Percentiles rank a stretch among this genome's conserved stretches.
These are phyloP conservation scores for Gaeumannomyces tritici DNA, from an alignment of 2,329 filamentous ascomycete genomes.

Conservation along the genomic window DNA sequence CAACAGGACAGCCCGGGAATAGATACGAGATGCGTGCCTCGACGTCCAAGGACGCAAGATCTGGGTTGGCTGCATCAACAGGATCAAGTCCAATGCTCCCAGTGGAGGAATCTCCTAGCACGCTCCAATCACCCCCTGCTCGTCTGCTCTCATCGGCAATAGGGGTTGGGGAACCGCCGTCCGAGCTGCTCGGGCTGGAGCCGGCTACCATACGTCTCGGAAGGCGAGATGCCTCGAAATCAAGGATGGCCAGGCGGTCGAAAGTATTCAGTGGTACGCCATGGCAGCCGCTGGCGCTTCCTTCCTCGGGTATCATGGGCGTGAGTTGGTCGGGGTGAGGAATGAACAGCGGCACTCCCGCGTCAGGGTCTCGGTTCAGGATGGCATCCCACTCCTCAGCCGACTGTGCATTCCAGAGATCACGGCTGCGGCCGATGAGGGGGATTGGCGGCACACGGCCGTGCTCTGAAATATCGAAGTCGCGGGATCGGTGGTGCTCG, in stretches of 20 bases:
- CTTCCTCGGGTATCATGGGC: conserved; percentile 7
- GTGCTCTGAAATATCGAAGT: conserved; percentile 24
- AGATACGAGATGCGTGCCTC: conserved; percentile 16
- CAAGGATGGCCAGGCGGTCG: conserved; percentile 30
- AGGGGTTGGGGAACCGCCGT: conserved; percentile 11
- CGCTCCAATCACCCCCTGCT: neutral
- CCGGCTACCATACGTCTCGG: conserved; percentile 18
- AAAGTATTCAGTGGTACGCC: conserved; percentile 18
- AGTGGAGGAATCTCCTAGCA: neutral
- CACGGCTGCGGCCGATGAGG: conserved; percentile 31
- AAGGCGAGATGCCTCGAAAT: conserved; percentile 26
- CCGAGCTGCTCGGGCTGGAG: conserved; percentile 4
- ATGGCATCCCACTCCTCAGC: conserved; percentile 35
- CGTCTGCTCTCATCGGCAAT: neutral
- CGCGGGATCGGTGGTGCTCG: conserved; percentile 33
- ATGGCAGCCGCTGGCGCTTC: conserved; percentile 12
- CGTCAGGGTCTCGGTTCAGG: conserved; percentile 15
- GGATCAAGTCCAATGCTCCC: neutral
- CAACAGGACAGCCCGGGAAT: conserved; percentile 34
- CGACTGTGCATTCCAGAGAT: conserved; percentile 39
- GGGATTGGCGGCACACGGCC: conserved; percentile 30
- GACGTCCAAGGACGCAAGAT: conserved; percentile 5
- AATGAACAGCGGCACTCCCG: conserved; percentile 17
- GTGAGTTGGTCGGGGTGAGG: conserved; percentile 24
- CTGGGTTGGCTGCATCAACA: conserved; percentile 8